Evolutionary conservation across 1,284 basidiomycete genomes (phyloP).

Genomic region (Ceratobasidium sp.): DNA sequence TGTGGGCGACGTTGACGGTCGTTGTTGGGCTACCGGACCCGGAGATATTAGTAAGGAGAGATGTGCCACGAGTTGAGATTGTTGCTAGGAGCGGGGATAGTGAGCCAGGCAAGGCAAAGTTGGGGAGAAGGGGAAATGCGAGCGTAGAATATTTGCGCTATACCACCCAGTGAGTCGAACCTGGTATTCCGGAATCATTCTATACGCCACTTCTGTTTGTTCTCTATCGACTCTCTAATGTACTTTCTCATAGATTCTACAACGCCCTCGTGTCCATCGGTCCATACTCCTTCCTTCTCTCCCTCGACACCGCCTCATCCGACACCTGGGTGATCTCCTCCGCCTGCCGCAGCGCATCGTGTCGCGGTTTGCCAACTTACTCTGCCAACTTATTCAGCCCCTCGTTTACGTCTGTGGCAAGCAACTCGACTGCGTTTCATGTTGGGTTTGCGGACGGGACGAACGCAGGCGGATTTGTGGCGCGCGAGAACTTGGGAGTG

Average conservation of each 20-base stretch:
- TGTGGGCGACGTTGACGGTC: not conserved
- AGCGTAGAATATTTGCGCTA: conserved; percentile 30
- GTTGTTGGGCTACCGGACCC: conserved; percentile 1
- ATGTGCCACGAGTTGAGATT: conserved; percentile 14
- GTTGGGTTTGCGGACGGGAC: conserved; percentile 74
- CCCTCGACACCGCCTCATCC: conserved; percentile 79
- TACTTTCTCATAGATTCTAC: conserved; percentile 64
- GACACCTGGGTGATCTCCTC: conserved; percentile 78
- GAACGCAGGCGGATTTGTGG: conserved; percentile 76
- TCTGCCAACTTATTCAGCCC: conserved; percentile 67
- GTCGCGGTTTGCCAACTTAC: conserved; percentile 69
- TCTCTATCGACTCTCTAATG: conserved; percentile 48
- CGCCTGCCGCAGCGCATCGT: conserved; percentile 64
- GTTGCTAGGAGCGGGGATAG: not conserved
- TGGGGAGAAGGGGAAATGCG: conserved; percentile 20
- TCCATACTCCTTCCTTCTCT: conserved; percentile 71
- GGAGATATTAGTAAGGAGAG: not conserved
- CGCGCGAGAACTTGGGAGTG: conserved; percentile 67
- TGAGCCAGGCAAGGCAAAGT: not conserved
- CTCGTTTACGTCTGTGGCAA: conserved; percentile 68
- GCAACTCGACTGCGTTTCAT: conserved; percentile 68
- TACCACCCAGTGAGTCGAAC: conserved; percentile 20
- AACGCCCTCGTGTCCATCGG: conserved; percentile 69
- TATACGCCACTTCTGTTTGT: not conserved
- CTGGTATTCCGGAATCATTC: not conserved